Evolutionary conservation across 495 filamentous ascomycete genomes (phyloP), one percentile per base, ranked within the genome.

Genomic region (Podospora comata): DNA sequence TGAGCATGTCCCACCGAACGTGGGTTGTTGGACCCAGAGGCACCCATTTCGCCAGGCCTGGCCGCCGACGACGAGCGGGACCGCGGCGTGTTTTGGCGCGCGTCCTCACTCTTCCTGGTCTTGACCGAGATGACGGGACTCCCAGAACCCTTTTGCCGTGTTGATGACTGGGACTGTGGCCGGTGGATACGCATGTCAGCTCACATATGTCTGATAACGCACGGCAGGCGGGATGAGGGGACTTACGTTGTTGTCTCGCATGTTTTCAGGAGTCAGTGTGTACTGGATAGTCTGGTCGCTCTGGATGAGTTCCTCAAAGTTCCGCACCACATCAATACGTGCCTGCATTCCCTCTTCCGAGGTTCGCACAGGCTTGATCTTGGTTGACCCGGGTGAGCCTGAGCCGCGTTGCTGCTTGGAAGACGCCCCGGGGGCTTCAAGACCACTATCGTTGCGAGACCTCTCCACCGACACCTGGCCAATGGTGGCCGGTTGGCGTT

Each of bases 261-360:
- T 91, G 68, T 84, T 92, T 74, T 91, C 89, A 1, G 95, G 94
- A 1, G 95, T 99, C 34, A 97, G 84, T 2, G 95, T 97, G 75
- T 90, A 97, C 77, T 94, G 93, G 59, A 99, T 89, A 2, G 95
- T 97, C 75, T 96, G 89, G 66, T 93, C 88, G 77, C 93, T 93
- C 53, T 91, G 89, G 67, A 99, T 95, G 48, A 97, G 83, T 70
- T 94, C 86, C 72, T 99, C 95, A 77, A 99, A 93, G 61, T 83
- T 78, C 26, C 80, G 77, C 34, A 77, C 81, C 13, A 80, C 76
- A 68, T 81, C 81, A 20, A 77, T 74, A 18, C 75, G 79, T 30
- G 73, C 73, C 20, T 76, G 76, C 80, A 73, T 81, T 73, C 72
- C 82, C 28, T 86, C 85, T 60, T 86, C 83, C 5, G 84, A 85